Base-by-base conservation (phyloP, 2,329 filamentous ascomycete species). In the Fusarium transvaalense region DNA sequence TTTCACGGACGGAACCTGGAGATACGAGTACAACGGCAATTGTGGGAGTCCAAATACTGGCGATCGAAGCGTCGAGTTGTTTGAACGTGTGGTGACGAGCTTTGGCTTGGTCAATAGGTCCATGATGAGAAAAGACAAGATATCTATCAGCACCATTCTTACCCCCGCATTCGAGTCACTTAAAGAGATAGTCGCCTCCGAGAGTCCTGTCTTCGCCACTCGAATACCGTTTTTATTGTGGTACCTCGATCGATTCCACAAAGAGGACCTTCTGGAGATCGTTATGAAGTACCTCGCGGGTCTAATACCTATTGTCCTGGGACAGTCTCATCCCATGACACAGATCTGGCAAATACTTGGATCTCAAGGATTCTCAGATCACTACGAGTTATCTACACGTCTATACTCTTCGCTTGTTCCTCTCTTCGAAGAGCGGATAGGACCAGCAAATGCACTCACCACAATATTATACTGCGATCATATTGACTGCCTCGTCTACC, bases 161-260 rank as follows among this genome's bases (percentile, higher is more conserved):
- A 74, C 72, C 10, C 78, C 78, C 6, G 76, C 77, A 0, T 79
- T 79, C 31, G 77, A 79, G 59, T 76, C 75, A 4, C 71, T 79
- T 41, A 77, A 76, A 15, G 74, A 77, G 56, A 75, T 79, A 34
- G 70, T 79, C 14, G 66, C 63, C 9, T 73, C 74, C 4, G 75
- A 79, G 50, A 78, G 77, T 32, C 78, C 78, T 10, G 64, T 77
- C 19, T 78, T 79, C 29, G 72, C 75, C 41, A 73, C 73, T 2
- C 73, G 78, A 13, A 78, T 74, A n/a, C 71, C 77, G 3, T 78
- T 76, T 34, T 69, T 79, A n/a, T 52, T 79, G 10, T 78, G 77
- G 76, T 78, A 78, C 27, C 78, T 79, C 19, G 71, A 78, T 21
- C 72, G 73, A 4, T 76, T 78, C 48, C 73, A 77, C 58, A 76